Evolutionary conservation across 2,329 filamentous ascomycete genomes (phyloP).

Genomic region (Stagonosporopsis rhizophila): DNA sequence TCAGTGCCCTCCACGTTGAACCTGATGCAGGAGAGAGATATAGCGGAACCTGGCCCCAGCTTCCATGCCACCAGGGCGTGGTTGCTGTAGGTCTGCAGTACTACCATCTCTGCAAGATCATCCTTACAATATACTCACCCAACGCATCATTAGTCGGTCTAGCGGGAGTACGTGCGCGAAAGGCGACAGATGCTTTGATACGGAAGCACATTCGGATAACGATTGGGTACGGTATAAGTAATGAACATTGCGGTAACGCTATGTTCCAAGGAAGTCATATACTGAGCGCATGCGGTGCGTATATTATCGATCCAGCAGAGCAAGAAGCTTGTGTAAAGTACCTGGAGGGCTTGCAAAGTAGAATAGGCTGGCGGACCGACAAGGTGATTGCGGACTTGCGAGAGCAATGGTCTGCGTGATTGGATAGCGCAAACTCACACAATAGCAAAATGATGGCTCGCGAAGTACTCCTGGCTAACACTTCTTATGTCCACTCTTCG

Average conservation of each 20-base stretch:
- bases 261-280: conserved; percentile 44
- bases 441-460: conserved; percentile 62
- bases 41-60: conserved; percentile 31
- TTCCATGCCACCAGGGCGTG: conserved; percentile 34
- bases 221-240: conserved; percentile 40
- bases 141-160: conserved; percentile 38
- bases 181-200: conserved; percentile 35
- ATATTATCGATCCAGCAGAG: conserved; percentile 34
- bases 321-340: conserved; percentile 41
- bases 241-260: conserved; percentile 37
- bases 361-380: conserved; percentile 39
- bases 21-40: conserved; percentile 33
- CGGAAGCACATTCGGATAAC: conserved; percentile 39
- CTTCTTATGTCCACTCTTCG: conserved; percentile 50
- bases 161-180: conserved; percentile 35
- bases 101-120: conserved; percentile 42
- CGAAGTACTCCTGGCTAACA: conserved; percentile 55
- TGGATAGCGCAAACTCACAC: conserved; percentile 44
- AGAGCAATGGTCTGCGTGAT: conserved; percentile 32
- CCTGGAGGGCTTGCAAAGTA: conserved; percentile 28
- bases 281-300: conserved; percentile 39
- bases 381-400: conserved; percentile 33
- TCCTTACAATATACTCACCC: conserved; percentile 40
- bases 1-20: conserved; percentile 33
- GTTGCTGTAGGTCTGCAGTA: conserved; percentile 41